A percentile compares a stretch with the other conserved stretches of the same genome.
Conservation (phyloP, 2,329 filamentous ascomycete genomes). For the Colletotrichum costaricense region DNA sequence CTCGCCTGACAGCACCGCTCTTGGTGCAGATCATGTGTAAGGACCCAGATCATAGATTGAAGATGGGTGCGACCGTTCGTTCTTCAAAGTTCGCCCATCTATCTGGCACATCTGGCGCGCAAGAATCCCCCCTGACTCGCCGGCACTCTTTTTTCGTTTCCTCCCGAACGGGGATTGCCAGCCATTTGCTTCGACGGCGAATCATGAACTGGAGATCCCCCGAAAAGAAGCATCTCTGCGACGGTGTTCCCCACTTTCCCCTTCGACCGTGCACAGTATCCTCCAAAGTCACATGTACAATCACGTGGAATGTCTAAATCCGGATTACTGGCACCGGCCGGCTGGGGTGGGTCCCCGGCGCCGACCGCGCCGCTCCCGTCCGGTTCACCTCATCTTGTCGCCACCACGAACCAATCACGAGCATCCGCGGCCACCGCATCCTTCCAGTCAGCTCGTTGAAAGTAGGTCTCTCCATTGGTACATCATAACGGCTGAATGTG, state of each 20-base stretch:
- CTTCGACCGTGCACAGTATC: not conserved
- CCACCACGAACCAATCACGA: slow-evolving; percentile 14
- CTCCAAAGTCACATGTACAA: fast-evolving
- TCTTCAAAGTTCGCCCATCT: too few species aligned
- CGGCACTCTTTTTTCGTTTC: not conserved
- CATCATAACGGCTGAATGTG: not conserved
- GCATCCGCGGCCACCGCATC: not conserved
- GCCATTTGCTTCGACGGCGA: too few species aligned
- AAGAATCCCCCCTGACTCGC: not conserved
- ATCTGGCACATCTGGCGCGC: not conserved
- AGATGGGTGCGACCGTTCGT: not conserved
- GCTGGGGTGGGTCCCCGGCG: not conserved
- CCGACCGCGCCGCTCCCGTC: not conserved
- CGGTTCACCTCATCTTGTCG: not conserved
- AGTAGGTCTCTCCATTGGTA: too few species aligned
- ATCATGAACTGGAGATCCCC: not conserved
- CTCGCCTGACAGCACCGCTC: not conserved
- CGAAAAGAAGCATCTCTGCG: not conserved
- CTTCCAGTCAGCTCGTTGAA: not conserved
- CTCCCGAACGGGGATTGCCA: not conserved
- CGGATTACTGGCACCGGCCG: too few species aligned
- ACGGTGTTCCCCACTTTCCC: slow-evolving; percentile 6
- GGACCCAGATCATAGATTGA: not conserved
- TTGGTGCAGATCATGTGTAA: not conserved
- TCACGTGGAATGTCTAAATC: not conserved